Base-by-base conservation (phyloP, 306 rosid genomes). In the Fragaria nilgerrensis region DNA sequence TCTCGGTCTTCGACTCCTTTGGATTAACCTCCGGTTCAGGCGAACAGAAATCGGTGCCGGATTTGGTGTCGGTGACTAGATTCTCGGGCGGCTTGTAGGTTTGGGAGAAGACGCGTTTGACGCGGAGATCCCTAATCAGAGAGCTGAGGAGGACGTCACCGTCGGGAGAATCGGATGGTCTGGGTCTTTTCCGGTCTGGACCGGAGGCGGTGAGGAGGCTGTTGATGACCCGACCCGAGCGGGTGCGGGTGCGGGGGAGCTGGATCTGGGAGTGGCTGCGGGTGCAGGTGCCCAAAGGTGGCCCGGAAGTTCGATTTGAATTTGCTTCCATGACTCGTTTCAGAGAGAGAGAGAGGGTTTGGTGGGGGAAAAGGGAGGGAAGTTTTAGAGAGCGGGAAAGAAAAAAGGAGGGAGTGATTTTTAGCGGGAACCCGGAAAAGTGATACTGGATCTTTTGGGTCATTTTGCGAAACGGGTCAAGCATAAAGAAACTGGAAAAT, bases 61-160 rank as follows among this genome's bases (percentile, higher is more conserved):
- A 50, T 64, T 59, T 71, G 68, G 10, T 61, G 34, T 68, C 72
- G 50, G 14, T 1, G 20, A 39, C 17, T 55, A 4, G 76, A 73
- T 75, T 66, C 77, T 32, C 47, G 19, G 16, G 50, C 16, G 37
- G 52, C 32, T 47, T 63, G 44, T 86, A 80, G 41, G 29, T 84
- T 1, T 86, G 87, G 2, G 96, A 86, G 66, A 86, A 94, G 32
- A 94, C 87, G 45, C 97, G 83, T 71, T 85, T 84, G 25, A 81
- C 36, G 1, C 98, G 98, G 66, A 94, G 90, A 74, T 94, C 97
- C 82, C 90, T 92, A 8, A 84, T 77, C 22, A 67, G 70, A 74
- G 9, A 13, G 27, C 14, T 41, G 53, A 78, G 70, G 3, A 74
- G 63, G 14, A 53, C 72, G 7, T 13, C 78, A 15, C 59, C 81